These are phyloP conservation scores for Geotrichum fermentans DNA, from an alignment of 1,139 yeast genomes.

Conservation along the genomic window DNA sequence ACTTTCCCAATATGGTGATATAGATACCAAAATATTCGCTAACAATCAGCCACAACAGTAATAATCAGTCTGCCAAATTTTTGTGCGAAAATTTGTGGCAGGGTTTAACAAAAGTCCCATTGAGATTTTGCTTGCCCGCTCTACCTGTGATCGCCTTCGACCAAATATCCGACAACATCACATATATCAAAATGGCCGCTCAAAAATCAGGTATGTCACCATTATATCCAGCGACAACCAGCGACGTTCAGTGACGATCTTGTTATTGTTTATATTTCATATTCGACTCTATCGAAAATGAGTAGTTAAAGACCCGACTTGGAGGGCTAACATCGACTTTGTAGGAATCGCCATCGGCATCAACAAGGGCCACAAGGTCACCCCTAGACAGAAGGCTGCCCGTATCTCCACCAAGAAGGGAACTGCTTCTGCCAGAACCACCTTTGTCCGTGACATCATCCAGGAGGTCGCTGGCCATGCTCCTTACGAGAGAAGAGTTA, in stretches of 20 bases:
- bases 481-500: constrained; percentile 99
- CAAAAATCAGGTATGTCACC: constrained; percentile 19
- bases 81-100: too few relatives aligned
- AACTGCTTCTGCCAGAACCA: constrained; percentile 91
- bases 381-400: constrained; percentile 88
- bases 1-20: too few relatives aligned
- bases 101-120: not conserved
- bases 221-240: too few relatives aligned
- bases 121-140: not conserved
- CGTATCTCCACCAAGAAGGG: constrained; percentile 97
- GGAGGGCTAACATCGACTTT: not conserved
- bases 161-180: constrained; percentile 4
- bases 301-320: too few relatives aligned
- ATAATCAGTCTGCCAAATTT: too few relatives aligned
- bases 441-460: constrained; percentile 90
- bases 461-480: constrained; percentile 98
- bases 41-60: too few relatives aligned
- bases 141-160: not conserved
- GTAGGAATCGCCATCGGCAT: constrained; percentile 95
- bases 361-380: constrained; percentile 98
- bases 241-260: too few relatives aligned
- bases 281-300: too few relatives aligned
- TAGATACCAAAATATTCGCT: too few relatives aligned
- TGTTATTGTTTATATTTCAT: too few relatives aligned
- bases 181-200: constrained; percentile 19